Base-by-base conservation (phyloP, 257 asterid genomes). In the Apocynum venetum region DNA sequence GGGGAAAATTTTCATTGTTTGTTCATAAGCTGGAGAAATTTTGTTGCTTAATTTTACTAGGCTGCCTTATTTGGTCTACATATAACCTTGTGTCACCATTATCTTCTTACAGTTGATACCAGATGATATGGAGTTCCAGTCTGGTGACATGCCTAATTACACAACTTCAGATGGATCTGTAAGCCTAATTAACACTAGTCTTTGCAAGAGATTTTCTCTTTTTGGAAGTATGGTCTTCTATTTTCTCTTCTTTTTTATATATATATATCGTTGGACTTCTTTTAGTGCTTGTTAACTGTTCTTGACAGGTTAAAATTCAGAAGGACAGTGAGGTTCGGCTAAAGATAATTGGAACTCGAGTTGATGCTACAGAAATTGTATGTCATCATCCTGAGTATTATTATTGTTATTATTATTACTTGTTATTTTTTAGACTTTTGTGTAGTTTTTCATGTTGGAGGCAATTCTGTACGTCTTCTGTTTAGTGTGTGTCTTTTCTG, bases 41-140 rank as follows among this genome's bases (percentile, higher is more conserved):
- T 35, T 15, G 12, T 38, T 60, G 4, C 51, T 59, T 46, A 46
- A 35, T 56, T 66, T 55, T 49, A 56, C 73, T 19, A 10, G 46
- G 36, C 6, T 53, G 13, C 57, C 9, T 48, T 44, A 25, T 47
- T 15, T 25, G 8, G 60, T 69, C 25, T 20, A n/a, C 65, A 5
- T 78, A 10, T 83, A 15, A 69, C 51, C n/a, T 17, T 55, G 71
- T 46, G 19, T 63, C 55, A 40, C 40, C 68, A 14, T 57, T 55
- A 66, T 73, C 49, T 61, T 47, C 74, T 65, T 71, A 61, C 81
- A 93, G 98, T 89, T 92, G 90, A 94, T 92, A 74, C 98, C 98
- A 0, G 97, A 94, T 80, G 97, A 94, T 80, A 94, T 94, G 98
- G 97, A 94, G 88, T 94, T 94, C 77, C 98, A 94, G 76, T 82